Base-by-base conservation (phyloP, 176 grass and related monocot genomes). In the Zea luxurians region DNA sequence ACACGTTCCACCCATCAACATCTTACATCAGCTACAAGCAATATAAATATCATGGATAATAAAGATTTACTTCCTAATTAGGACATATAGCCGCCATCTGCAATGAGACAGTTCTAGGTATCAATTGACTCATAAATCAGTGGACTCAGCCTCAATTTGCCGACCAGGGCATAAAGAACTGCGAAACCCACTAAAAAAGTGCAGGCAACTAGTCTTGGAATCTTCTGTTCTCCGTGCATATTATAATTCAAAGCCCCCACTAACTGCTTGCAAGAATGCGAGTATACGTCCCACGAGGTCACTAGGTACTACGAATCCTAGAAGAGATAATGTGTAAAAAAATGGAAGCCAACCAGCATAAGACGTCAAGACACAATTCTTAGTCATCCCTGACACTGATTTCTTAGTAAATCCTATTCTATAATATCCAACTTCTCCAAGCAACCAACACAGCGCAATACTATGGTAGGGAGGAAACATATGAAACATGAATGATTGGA, bases 11-110 rank as follows among this genome's bases (percentile, higher is more conserved):
- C 73, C 60, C 66, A 85, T 27, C 50, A 45, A 61, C 35, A 34
- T 66, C 87, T 73, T 76, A 52, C 73, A 68, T 78, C 73, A 85
- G 59, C 66, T 66, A 71, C 42, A 3, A 80, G 82, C 9, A 71
- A 64, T 75, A 88, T 58, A 85, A 88, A 76, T 27, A 65, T 5
- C 61, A 66, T 6, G 48, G 86, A 81, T 84, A 88, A 82, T 53
- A 67, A 78, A 78, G 50, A 81, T 82, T 44, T 68, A 82, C 17
- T 78, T 73, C 50, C 73, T 53, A 82, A 68, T 35, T 27, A 48
- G 21, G 44, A 77, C 66, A 61, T 37, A 36, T 78, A 13, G 54
- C 82, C 49, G 66, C 66, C 78, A 72, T 68, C 66, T 72, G 11
- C 50, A 67, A 82, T 78, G 77, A 74, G 74, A 77, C 58, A 73